Percentiles rank a stretch among this genome's conserved stretches.
These are phyloP conservation scores for Francoa sonchifolia DNA, from an alignment of 441 rosid genomes.

Conservation along the genomic window DNA sequence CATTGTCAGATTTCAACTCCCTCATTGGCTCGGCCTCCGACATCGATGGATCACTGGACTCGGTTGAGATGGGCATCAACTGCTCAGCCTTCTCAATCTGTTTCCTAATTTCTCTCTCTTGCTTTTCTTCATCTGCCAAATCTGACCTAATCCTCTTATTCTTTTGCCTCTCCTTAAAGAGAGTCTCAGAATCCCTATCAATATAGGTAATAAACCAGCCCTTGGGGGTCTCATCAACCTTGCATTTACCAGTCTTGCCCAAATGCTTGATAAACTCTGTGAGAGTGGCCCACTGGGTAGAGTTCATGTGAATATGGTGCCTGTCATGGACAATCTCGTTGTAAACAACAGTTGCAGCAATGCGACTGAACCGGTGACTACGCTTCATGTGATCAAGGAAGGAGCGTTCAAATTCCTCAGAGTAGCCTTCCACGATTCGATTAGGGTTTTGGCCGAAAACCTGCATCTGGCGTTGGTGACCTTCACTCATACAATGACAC, in stretches of 20 bases:
- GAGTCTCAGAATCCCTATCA: conserved; percentile 72
- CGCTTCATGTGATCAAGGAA: conserved; percentile 72
- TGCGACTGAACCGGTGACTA: conserved; percentile 74
- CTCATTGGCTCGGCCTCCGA: conserved; percentile 11
- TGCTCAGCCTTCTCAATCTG: conserved; percentile 77
- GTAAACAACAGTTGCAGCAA: conserved; percentile 89
- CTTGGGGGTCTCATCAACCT: conserved; percentile 89
- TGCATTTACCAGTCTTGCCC: conserved; percentile 75
- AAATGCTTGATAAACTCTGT: conserved; percentile 79
- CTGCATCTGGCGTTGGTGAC: conserved; percentile 93
- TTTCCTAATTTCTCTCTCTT: conserved; percentile 58
- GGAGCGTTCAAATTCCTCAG: conserved; percentile 65
- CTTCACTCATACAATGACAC: conserved; percentile 95
- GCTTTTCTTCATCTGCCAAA: conserved; percentile 81
- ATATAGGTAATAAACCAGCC: conserved; percentile 94
- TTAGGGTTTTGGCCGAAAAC: conserved; percentile 65
- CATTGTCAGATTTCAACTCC: conserved; percentile 40
- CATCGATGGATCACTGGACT: too few relatives aligned
- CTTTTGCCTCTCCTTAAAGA: conserved; percentile 75
- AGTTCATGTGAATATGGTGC: conserved; percentile 83
- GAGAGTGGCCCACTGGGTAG: conserved; percentile 79
- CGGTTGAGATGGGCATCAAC: too few relatives aligned
- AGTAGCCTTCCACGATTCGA: conserved; percentile 70
- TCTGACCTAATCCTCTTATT: conserved; percentile 68
- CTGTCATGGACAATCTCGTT: conserved; percentile 83